These are phyloP conservation scores for Paxillus involutus DNA, from an alignment of 768 basidiomycete species.

Conservation along the genomic window DNA sequence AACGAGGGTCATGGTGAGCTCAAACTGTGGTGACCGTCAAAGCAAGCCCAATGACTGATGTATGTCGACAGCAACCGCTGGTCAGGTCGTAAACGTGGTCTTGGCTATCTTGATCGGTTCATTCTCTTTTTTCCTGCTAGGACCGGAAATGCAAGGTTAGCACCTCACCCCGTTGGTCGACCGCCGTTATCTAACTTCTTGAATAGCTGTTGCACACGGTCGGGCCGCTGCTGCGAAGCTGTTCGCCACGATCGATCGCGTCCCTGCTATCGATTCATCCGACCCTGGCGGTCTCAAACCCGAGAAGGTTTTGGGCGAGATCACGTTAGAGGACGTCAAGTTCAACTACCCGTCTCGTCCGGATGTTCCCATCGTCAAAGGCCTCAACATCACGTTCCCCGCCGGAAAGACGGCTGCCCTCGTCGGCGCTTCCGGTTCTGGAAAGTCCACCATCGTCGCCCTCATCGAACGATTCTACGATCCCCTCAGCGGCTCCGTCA, in stretches of 20 bases:
- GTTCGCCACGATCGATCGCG: slow-evolving; percentile 82
- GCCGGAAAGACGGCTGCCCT: slow-evolving; percentile 79
- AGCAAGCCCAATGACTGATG: not conserved
- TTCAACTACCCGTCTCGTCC: slow-evolving; percentile 91
- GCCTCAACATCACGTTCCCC: slow-evolving; percentile 61
- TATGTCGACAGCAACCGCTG: slow-evolving; percentile 51
- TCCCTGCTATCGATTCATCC: slow-evolving; percentile 84
- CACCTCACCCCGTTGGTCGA: not conserved
- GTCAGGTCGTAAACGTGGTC: slow-evolving; percentile 83
- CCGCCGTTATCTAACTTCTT: not conserved
- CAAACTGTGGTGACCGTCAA: not conserved
- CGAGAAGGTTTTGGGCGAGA: slow-evolving; percentile 64
- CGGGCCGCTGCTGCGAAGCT: slow-evolving; percentile 89
- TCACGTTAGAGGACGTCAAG: slow-evolving; percentile 69
- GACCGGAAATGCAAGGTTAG: slow-evolving; percentile 84
- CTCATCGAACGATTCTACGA: slow-evolving; percentile 91
- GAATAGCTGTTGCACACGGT: slow-evolving; percentile 68
- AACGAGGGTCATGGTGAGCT: slow-evolving; percentile 51
- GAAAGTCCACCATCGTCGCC: slow-evolving; percentile 75
- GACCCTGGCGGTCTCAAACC: slow-evolving; percentile 66
- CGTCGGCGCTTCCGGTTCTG: slow-evolving; percentile 78
- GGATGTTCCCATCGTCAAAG: slow-evolving; percentile 75
- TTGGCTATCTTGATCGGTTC: slow-evolving; percentile 85
- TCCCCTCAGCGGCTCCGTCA: slow-evolving; percentile 63
- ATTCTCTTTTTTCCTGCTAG: slow-evolving; percentile 81